Percentiles rank a stretch among this genome's conserved stretches.
phyloP scores from a whole-genome alignment of 176 grass and related monocot species.

The Urochloa ruziziensis region DNA sequence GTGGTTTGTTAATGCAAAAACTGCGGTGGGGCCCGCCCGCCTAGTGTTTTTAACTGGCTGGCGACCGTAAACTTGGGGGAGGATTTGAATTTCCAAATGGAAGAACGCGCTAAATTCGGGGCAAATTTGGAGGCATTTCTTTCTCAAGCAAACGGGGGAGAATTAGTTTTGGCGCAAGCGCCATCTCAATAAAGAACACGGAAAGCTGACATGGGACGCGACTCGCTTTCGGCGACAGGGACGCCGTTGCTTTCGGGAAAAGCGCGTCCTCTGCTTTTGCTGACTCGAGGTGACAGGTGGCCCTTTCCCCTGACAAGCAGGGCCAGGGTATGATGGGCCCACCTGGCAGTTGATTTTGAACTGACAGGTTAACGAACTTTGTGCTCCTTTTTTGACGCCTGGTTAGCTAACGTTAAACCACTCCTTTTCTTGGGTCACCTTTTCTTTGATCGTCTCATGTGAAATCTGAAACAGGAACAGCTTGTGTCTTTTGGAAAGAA shows the following conservation, averaged over 20 bases:
- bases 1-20: not conserved
- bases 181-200: not conserved
- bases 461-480: not conserved
- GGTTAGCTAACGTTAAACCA: not conserved
- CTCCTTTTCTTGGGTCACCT: not conserved
- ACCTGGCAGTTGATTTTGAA: not conserved
- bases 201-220: conserved; percentile 25
- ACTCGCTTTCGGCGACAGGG: conserved; percentile 12
- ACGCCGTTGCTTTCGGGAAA: conserved; percentile 13
- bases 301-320: not conserved
- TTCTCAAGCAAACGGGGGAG: not conserved
- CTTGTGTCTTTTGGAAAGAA: not conserved
- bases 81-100: not conserved
- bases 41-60: not conserved
- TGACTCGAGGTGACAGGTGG: not conserved
- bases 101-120: not conserved
- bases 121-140: not conserved
- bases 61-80: not conserved
- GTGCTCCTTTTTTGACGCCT: no score
- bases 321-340: not conserved
- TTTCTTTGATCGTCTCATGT: not conserved
- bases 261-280: not conserved
- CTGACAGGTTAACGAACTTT: not conserved
- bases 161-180: not conserved
- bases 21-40: not conserved